Percentiles rank a stretch among this genome's conserved stretches.
phyloP scores from a whole-genome alignment of 768 basidiomycete genomes.

The Podaxis sp. region DNA sequence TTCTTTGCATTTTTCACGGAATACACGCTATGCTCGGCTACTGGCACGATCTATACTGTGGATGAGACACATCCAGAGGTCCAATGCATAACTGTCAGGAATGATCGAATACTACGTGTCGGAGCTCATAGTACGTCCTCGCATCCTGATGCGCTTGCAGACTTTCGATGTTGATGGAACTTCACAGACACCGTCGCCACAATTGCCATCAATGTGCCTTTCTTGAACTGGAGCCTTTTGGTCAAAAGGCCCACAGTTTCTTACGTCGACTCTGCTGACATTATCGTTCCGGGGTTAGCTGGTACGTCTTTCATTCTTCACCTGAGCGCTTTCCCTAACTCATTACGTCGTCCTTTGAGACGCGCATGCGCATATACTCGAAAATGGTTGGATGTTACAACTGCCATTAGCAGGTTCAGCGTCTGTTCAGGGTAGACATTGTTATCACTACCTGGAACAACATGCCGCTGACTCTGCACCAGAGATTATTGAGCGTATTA shows the following conservation, averaged over 20 bases:
- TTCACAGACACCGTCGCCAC: background rate
- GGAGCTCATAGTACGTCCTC: constrained; percentile 46
- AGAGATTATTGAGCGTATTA: constrained; percentile 67
- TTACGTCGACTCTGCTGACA: constrained; percentile 27
- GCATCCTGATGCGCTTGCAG: background rate
- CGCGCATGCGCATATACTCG: constrained; percentile 76
- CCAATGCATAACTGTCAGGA: constrained; percentile 59
- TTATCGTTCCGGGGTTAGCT: constrained; percentile 72
- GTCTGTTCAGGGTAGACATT: constrained; percentile 55
- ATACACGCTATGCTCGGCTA: constrained; percentile 60
- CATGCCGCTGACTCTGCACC: constrained; percentile 26
- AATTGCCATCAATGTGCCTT: background rate
- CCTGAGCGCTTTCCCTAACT: background rate
- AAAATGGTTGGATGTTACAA: constrained; percentile 69
- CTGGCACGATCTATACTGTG: constrained; percentile 66
- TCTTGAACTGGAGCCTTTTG: background rate
- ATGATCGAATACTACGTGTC: constrained; percentile 42
- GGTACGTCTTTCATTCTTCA: constrained; percentile 36
- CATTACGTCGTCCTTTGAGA: constrained; percentile 37
- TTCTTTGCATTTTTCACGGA: background rate
- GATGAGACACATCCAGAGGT: constrained; percentile 48
- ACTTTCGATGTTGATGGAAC: background rate
- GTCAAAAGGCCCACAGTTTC: constrained; percentile 11
- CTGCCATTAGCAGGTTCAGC: constrained; percentile 58
- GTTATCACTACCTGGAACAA: background rate